Conservation (phyloP, 164 flowering plant genomes). For the Umbilicus rupestris region DNA sequence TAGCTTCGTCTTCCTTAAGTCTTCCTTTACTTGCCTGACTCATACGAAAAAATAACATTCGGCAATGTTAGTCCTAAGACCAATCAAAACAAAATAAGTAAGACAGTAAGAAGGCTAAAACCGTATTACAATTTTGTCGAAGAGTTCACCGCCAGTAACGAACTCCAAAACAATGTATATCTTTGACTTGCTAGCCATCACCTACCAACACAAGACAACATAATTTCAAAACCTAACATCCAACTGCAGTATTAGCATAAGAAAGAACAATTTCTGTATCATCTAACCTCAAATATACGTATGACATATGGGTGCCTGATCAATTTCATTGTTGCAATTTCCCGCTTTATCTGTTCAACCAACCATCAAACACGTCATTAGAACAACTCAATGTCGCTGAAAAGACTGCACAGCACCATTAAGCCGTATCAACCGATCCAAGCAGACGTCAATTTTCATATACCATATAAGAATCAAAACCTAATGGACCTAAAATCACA, state of each 20-base stretch:
- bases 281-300: constrained; percentile 73
- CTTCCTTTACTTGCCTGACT: constrained; percentile 66
- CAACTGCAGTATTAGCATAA: neutral
- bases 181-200: constrained; percentile 93
- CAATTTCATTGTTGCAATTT: constrained; percentile 87
- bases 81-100: neutral
- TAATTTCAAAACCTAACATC: neutral
- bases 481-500: no score
- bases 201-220: constrained; percentile 25
- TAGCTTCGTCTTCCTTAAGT: constrained; percentile 86
- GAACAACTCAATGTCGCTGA: neutral
- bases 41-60: neutral
- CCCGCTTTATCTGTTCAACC: constrained; percentile 70
- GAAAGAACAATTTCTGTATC: neutral
- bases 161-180: constrained; percentile 82
- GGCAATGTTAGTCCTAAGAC: neutral
- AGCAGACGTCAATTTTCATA: neutral
- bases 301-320: constrained; percentile 86
- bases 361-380: neutral
- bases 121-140: constrained; percentile 78
- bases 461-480: neutral
- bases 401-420: neutral
- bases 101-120: neutral
- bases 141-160: constrained; percentile 90
- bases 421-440: neutral